Evolutionary conservation across 139 green algal species (phyloP), one percentile per base, ranked within the genome.

Genomic region (Pseudopediastrum boryanum): DNA sequence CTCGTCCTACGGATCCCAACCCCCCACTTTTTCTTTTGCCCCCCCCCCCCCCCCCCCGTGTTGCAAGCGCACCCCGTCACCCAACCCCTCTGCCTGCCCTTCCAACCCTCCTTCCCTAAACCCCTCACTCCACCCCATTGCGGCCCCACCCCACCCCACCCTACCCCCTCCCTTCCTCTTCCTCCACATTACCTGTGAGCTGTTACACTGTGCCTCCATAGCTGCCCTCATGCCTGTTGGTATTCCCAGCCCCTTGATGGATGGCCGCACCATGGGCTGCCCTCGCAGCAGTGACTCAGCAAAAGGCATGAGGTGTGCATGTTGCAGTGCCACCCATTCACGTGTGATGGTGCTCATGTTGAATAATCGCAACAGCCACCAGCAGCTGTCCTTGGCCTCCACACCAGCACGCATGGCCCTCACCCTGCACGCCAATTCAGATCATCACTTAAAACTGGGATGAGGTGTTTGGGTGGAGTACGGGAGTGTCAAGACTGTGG

Each of bases 291-390:
- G 39, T 1, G 73, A 64, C 27, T 71, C 59, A 42, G 43, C 76
- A 83, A 97, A 95, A 7, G 92, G 88, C 56, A 96, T 82, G 33
- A 89, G 65, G 38, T 90, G 77, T 4, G 91, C 80, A 75, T 87
- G 83, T 78, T 97, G 92, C 84, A 98, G 73, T 3, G 94, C 94
- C 19, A 85, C 77, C 90, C 95, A 98, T 84, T 98, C 95, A 9
- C 95, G 85, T 4, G 87, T 88, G 82, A 98, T 94, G 58, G 95
- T 98, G 69, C 83, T 89, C 86, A 95, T 89, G 89, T 92, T 96
- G 76, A 78, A 82, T 27, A 98, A 87, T 59, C 89, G 86, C 73
- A 90, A 85, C 78, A 97, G 52, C 80, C 84, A 98, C 93, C 93
- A 96, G 48, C 54, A 83, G 70, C 64, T 85, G 35, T 74, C 52